Percentiles rank a stretch among this genome's conserved stretches.
Evolutionary conservation across 1,284 basidiomycete genomes (phyloP).

Genomic region (Puccinia novopanici): DNA sequence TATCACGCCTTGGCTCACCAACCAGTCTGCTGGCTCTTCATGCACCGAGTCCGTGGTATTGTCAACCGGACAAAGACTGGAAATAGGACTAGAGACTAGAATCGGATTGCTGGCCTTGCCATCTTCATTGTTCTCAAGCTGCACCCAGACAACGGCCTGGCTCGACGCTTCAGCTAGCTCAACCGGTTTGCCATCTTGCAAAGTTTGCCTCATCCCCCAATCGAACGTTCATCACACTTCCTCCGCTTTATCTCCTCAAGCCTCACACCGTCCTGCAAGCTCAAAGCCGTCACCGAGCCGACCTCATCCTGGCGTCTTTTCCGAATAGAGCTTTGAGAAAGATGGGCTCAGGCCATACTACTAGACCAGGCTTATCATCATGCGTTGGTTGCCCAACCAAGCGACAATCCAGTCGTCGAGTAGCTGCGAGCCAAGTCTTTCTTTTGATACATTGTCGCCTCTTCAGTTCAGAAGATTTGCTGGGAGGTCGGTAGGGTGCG

Average conservation of each 20-base stretch:
- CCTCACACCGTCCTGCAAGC: neutral
- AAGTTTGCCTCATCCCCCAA: neutral
- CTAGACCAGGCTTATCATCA: neutral
- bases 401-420: slow-evolving; percentile 28
- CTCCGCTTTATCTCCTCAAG: neutral
- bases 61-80: neutral
- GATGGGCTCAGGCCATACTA: slow-evolving; percentile 42
- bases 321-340: slow-evolving; percentile 20
- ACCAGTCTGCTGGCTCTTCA: neutral
- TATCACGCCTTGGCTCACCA: neutral
- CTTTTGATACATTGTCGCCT: slow-evolving; percentile 26
- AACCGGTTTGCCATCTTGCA: neutral
- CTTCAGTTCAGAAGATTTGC: slow-evolving; percentile 33
- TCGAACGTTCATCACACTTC: neutral
- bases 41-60: neutral
- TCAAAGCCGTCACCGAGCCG: neutral
- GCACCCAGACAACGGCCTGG: neutral
- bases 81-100: neutral
- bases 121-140: neutral
- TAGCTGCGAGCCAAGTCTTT: slow-evolving; percentile 36
- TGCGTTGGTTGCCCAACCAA: neutral
- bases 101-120: neutral
- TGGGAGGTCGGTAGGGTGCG: slow-evolving; percentile 17
- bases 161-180: neutral
- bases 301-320: neutral